Evolutionary conservation across 805 yeast species (phyloP).

Genomic region (Sugiyamaella americana): DNA sequence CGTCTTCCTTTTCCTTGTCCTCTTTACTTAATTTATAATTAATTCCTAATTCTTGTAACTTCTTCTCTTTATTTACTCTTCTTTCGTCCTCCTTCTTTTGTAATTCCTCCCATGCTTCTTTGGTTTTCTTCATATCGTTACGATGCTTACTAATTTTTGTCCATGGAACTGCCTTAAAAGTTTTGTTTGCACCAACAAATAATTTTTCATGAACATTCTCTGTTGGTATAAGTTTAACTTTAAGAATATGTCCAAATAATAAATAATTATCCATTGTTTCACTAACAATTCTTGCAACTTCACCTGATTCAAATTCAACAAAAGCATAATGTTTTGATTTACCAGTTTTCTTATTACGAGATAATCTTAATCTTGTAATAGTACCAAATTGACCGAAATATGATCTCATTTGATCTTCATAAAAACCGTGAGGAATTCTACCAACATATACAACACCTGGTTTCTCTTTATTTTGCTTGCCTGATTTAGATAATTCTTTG

Average conservation of each 20-base stretch:
- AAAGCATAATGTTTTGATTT: slow-evolving; percentile 88
- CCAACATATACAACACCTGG: slow-evolving; percentile 79
- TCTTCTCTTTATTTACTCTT: slow-evolving; percentile 40
- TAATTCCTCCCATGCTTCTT: slow-evolving; percentile 50
- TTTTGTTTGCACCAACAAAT: slow-evolving; percentile 51
- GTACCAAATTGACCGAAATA: slow-evolving; percentile 91
- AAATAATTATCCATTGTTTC: slow-evolving; percentile 96
- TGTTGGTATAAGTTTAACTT: slow-evolving; percentile 51
- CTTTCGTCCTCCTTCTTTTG: slow-evolving; percentile 41
- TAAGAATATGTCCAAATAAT: slow-evolving; percentile 77
- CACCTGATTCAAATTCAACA: slow-evolving; percentile 67
- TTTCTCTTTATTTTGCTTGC: slow-evolving; percentile 20
- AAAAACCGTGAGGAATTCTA: slow-evolving; percentile 87
- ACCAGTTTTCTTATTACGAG: slow-evolving; percentile 87
- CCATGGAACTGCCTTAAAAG: slow-evolving; percentile 57
- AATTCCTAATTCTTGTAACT: slow-evolving; percentile 53
- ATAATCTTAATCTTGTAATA: slow-evolving; percentile 67
- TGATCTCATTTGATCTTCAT: slow-evolving; percentile 61
- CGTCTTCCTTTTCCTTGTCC: slow-evolving; percentile 1
- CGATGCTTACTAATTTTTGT: slow-evolving; percentile 45
- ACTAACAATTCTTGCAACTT: slow-evolving; percentile 80
- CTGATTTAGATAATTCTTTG: slow-evolving; percentile 11
- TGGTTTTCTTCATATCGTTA: slow-evolving; percentile 53
- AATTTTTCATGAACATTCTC: slow-evolving; percentile 41
- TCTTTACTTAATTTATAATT: slow-evolving; percentile 34